Conservation (phyloP, 192 early-diverging fungal genomes). For the Umbelopsis vinacea region DNA sequence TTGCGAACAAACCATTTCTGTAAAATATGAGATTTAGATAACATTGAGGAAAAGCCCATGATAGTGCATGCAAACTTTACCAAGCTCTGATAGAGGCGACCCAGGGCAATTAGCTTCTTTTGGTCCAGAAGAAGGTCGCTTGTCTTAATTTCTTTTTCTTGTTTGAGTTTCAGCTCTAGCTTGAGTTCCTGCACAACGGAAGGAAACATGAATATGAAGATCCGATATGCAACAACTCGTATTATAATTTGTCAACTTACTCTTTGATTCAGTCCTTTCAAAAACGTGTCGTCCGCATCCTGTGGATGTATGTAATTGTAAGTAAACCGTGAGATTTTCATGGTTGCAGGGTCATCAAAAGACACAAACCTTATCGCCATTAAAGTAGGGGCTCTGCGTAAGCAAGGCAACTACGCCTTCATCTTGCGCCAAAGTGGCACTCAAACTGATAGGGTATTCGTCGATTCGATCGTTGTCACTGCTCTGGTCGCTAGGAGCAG, state of each 20-base stretch:
- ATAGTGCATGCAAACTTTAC: constrained; percentile 54
- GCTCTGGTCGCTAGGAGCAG: constrained; percentile 9
- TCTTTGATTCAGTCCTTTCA: constrained; percentile 37
- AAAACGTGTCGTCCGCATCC: constrained; percentile 33
- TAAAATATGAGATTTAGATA: background rate
- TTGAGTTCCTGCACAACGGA: constrained; percentile 64
- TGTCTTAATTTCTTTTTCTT: constrained; percentile 74
- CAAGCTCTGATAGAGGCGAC: constrained; percentile 81
- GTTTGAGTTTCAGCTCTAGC: constrained; percentile 77
- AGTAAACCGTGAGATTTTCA: background rate
- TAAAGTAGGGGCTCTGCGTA: constrained; percentile 47
- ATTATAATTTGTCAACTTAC: constrained; percentile 19
- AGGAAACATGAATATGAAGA: background rate
- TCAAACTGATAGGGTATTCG: constrained; percentile 43
- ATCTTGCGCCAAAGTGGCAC: constrained; percentile 53
- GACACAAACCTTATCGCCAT: constrained; percentile 35
- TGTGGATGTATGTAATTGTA: background rate
- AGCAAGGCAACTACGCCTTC: constrained; percentile 46
- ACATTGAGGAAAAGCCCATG: constrained; percentile 26
- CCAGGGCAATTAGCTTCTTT: constrained; percentile 73
- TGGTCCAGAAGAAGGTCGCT: constrained; percentile 87
- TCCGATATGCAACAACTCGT: background rate
- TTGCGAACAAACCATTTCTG: constrained; percentile 73
- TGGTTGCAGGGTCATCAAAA: background rate
- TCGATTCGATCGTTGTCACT: constrained; percentile 17